Evolutionary conservation across 2,329 filamentous ascomycete genomes (phyloP).

Genomic region (Alternaria angustiovoidea): DNA sequence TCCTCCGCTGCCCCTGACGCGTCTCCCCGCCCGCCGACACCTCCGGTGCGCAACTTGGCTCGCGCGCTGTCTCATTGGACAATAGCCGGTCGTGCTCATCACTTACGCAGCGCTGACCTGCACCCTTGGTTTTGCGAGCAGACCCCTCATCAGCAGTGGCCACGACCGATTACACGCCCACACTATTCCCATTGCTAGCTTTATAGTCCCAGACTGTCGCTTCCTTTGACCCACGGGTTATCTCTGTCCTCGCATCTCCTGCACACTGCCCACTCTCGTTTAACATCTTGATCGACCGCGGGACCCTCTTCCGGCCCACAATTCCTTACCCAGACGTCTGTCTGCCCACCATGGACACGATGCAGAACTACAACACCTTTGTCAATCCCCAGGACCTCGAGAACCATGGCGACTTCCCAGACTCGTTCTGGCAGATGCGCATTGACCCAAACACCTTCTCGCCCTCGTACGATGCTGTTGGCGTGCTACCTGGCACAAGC

Average conservation of each 20-base stretch:
- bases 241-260: conserved; percentile 12
- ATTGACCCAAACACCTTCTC: conserved; percentile 14
- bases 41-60: conserved; percentile 18
- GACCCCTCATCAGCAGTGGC: conserved; percentile 21
- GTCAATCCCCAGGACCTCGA: conserved; percentile 30
- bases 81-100: conserved; percentile 12
- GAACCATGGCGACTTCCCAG: conserved; percentile 25
- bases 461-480: conserved; percentile 11
- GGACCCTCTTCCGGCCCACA: conserved; percentile 17
- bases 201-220: conserved; percentile 17
- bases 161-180: conserved; percentile 16
- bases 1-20: conserved; percentile 12
- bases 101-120: conserved; percentile 15
- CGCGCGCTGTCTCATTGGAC: conserved; percentile 20
- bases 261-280: conserved; percentile 16
- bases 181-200: conserved; percentile 5
- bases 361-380: conserved; percentile 27
- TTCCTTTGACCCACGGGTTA: conserved; percentile 10
- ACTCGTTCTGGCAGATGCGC: conserved; percentile 23
- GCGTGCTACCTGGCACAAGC: conserved; percentile 10
- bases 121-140: conserved; percentile 18
- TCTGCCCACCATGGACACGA: conserved; percentile 29
- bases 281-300: conserved; percentile 15
- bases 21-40: conserved; percentile 21
- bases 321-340: conserved; percentile 6